Evolutionary conservation across 129 eudicot species (phyloP).

Genomic region (Ambrosia trifida): DNA sequence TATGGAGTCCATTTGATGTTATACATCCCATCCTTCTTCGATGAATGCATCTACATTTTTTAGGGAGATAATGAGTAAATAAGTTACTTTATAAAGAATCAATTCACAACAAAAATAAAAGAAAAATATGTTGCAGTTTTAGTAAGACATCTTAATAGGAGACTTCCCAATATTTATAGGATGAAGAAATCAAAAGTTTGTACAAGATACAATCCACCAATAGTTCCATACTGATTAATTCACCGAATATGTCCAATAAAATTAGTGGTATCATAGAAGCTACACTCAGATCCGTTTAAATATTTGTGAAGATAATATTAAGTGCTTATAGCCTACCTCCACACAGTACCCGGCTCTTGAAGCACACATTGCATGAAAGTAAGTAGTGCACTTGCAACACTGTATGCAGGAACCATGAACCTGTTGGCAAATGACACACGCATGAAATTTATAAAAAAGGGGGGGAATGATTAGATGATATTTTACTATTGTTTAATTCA

Average conservation of each 20-base stretch:
- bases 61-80: constrained; percentile 2
- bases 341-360: constrained; percentile 82
- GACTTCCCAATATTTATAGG: neutral
- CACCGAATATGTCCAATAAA: neutral
- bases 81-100: neutral
- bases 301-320: neutral
- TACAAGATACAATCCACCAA: neutral
- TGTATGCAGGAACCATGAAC: constrained; percentile 83
- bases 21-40: constrained; percentile 59
- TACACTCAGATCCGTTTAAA: neutral
- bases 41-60: constrained; percentile 61
- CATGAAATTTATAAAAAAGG: constrained; percentile 47
- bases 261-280: constrained; percentile 5
- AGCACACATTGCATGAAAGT: constrained; percentile 79
- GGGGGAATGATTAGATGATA: constrained; percentile 18
- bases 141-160: neutral
- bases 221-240: neutral
- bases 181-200: neutral
- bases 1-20: constrained; percentile 66
- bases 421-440: constrained; percentile 78
- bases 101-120: neutral
- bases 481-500: neutral
- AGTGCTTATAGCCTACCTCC: constrained; percentile 68
- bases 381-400: constrained; percentile 84
- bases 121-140: neutral